Evolutionary conservation across 2,329 filamentous ascomycete species (phyloP).

Genomic region (Herpotrichia juniperi): DNA sequence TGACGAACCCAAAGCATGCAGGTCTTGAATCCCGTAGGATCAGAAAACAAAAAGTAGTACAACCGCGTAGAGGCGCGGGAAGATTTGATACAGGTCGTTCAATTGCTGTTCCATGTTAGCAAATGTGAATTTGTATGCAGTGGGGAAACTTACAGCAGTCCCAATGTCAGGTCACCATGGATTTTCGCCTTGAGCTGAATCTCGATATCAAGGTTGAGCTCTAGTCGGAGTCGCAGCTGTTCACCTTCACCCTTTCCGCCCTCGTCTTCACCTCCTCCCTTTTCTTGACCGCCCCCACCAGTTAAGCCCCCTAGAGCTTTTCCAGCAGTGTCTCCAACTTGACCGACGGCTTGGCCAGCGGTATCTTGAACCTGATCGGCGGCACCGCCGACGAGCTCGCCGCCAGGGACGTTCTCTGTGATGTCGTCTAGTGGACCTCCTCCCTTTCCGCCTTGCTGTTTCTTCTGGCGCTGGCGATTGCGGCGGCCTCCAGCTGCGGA

Average conservation of each 20-base stretch:
- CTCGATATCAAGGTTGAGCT: constrained; percentile 68
- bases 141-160: constrained; percentile 52
- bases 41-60: background rate
- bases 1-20: background rate
- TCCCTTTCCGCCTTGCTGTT: constrained; percentile 52
- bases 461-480: constrained; percentile 59
- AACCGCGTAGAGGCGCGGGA: background rate
- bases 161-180: constrained; percentile 67
- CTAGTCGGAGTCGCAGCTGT: constrained; percentile 61
- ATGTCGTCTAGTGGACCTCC: constrained; percentile 61
- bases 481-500: constrained; percentile 61
- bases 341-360: constrained; percentile 58
- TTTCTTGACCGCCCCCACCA: constrained; percentile 42
- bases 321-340: constrained; percentile 49
- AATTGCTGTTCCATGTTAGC: constrained; percentile 39
- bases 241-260: constrained; percentile 48
- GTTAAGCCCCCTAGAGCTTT: constrained; percentile 57
- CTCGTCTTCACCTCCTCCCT: constrained; percentile 33
- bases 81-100: constrained; percentile 5
- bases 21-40: background rate
- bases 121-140: background rate
- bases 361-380: constrained; percentile 63
- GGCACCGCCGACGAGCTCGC: constrained; percentile 59
- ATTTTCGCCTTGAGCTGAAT: constrained; percentile 70
- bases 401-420: constrained; percentile 59